Base-by-base conservation (phyloP, 495 filamentous ascomycete genomes). In the Aspergillus heteromorphus region DNA sequence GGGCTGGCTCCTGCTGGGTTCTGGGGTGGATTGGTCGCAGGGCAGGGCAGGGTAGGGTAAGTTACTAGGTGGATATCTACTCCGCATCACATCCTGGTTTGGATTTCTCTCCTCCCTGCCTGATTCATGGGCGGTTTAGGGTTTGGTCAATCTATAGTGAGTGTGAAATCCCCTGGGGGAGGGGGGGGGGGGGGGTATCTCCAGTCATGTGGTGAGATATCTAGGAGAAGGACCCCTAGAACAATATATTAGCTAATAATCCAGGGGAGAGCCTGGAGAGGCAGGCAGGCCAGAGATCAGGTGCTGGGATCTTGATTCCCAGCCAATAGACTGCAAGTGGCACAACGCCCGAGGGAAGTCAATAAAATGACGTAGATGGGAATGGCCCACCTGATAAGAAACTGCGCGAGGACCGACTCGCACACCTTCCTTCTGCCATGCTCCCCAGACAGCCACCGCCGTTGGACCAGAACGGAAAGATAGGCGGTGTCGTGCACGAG, bases 321-420 rank as follows among this genome's bases (percentile, higher is more conserved):
- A 51, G 45, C 25, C 19, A 49, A 23, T 53, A 20, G 55, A 31
- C 48, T 36, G 18, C 30, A 27, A 42, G 27, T 49, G 45, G 50
- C 30, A 49, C 49, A 14, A 23, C 23, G 25, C 47, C 38, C 40
- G 4, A 20, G 43, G 19, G 19, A 36, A 55, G 48, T 58, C 49
- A 62, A 62, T 58, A 62, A 52, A 55, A 40, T 63, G 60, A 59
- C 57, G 60, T 59, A 34, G 25, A 52, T 25, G 18, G 42, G 57
- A 59, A 59, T 63, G 53, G 16, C 36, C 40, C 45, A 53, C 49
- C 27, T 34, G 40, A 51, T 49, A 50, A 25, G 38, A 29, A 41
- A 45, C 45, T 23, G 27, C 50, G 53, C 56, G 56, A 57, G 56
- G 53, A 56, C 30, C 18, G 9, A 19, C 45, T 38, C 47, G 45